Percentiles rank a stretch among this genome's conserved stretches.
Evolutionary conservation across 176 grass and related monocot species (phyloP).

Genomic region (Aegilops speltoides): DNA sequence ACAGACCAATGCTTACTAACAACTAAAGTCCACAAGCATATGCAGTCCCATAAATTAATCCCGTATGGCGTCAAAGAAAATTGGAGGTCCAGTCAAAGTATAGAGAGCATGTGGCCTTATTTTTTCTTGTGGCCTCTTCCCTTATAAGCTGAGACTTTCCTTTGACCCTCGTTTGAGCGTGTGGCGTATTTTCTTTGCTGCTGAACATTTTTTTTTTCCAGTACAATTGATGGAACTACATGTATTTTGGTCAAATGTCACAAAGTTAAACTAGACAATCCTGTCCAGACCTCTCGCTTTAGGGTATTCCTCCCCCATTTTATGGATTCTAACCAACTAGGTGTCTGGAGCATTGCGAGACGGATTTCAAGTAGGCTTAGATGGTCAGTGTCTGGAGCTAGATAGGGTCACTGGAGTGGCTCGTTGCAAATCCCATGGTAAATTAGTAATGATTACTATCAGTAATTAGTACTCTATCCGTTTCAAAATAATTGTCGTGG

Average conservation of each 20-base stretch:
- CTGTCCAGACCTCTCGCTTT: not conserved
- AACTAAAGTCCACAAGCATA: not conserved
- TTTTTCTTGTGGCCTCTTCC: not conserved
- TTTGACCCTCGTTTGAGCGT: not conserved
- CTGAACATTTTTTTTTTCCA: not conserved
- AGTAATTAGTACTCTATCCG: not conserved
- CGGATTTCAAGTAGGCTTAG: not conserved
- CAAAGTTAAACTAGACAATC: not conserved
- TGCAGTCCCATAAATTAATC: constrained; percentile 11
- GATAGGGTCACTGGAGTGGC: not conserved
- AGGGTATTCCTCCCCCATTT: too few relatives aligned
- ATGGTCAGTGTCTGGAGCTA: not conserved
- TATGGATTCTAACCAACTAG: too few relatives aligned
- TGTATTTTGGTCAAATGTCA: not conserved
- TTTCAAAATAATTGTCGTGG: too few relatives aligned
- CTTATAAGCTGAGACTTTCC: not conserved
- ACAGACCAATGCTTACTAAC: not conserved
- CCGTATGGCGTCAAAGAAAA: not conserved
- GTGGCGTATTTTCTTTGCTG: not conserved
- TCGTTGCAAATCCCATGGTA: not conserved
- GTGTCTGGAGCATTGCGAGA: not conserved
- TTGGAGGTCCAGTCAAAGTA: not conserved
- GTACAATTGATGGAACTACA: too few relatives aligned
- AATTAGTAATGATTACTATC: not conserved
- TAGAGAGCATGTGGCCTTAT: not conserved